phyloP scores from a whole-genome alignment of 495 filamentous ascomycete genomes.

The Ramalina intermedia region DNA sequence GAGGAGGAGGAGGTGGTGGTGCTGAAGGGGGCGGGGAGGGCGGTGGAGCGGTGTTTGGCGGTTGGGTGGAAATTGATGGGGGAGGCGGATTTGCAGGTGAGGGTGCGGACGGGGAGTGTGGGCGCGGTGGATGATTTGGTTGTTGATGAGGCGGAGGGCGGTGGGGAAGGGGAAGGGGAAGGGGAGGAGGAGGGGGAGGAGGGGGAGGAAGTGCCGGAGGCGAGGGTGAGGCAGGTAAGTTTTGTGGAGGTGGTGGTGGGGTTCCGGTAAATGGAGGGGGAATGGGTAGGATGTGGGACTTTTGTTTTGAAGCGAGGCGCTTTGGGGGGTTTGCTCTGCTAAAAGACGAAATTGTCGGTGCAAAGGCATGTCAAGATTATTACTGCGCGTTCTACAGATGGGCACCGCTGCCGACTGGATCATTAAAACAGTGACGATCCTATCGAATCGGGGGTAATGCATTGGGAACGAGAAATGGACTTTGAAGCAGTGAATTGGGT shows the following conservation, averaged over 20 bases:
- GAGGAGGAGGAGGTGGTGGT: constrained; percentile 43
- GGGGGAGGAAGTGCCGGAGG: constrained; percentile 38
- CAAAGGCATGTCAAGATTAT: too few relatives aligned
- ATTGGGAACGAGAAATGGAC: too few relatives aligned
- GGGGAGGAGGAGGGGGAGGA: constrained; percentile 22
- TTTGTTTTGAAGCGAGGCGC: not conserved
- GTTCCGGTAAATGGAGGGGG: constrained; percentile 16
- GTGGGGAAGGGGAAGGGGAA: constrained; percentile 10
- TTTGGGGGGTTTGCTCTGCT: too few relatives aligned
- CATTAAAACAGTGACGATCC: too few relatives aligned
- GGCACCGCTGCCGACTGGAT: too few relatives aligned
- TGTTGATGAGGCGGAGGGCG: constrained; percentile 21
- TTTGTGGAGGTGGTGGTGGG: constrained; percentile 50
- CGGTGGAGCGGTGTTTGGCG: constrained; percentile 55
- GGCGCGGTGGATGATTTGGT: constrained; percentile 60
- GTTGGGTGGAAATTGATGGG: constrained; percentile 51
- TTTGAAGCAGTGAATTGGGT: too few relatives aligned
- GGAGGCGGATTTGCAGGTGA: constrained; percentile 39
- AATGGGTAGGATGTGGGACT: not conserved
- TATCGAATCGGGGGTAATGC: too few relatives aligned
- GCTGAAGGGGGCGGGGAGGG: constrained; percentile 65
- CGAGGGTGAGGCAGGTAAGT: constrained; percentile 48
- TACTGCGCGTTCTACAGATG: too few relatives aligned
- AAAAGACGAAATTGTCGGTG: too few relatives aligned
- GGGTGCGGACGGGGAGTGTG: constrained; percentile 48